Base-by-base conservation (phyloP, 2,329 filamentous ascomycete genomes). In the Pestalotiopsis sp. region DNA sequence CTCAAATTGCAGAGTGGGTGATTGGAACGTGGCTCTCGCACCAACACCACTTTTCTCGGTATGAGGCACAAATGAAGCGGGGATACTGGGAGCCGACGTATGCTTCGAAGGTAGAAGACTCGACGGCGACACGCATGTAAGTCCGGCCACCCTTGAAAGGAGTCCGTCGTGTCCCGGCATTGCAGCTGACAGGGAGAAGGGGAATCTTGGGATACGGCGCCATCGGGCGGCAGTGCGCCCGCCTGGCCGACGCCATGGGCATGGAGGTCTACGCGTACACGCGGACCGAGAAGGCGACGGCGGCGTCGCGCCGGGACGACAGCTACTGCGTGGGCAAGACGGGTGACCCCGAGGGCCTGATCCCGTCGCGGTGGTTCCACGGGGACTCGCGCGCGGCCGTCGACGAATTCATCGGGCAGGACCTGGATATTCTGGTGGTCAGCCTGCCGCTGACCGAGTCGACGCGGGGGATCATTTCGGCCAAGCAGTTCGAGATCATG, bases 201-300 rank as follows among this genome's bases (percentile, higher is more conserved):
- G 79, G 80, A 27, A 79, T 84, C 62, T 76, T 84, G 4, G 82
- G 82, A 17, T 85, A 84, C 72, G 82, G 83, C 14, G 80, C 80
- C 52, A 84, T 85, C 67, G 83, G 83, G 2, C 76, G 83, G 4
- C 81, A 84, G 63, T 74, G 78, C n/a, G 83, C 82, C 4, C 78
- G 80, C 6, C 83, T 91, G 4, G 85, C 85, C 7, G 83, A 83
- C 5, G 86, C 88, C 3, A 78, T 91, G 74, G 91, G 91, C 11
- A 90, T 91, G 86, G 83, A 88, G 36, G 87, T 93, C 0, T 83
- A 91, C 72, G 91, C 91, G 1, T 92, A 90, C 80, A 93, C 91
- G 1, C 89, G 90, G 4, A 85, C 84, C 1, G 86, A 89, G 0
- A 86, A 88, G 57, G 75, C 81, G 9, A 92, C 91, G 0, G 83